Base-by-base conservation (phyloP, 2,329 filamentous ascomycete species). In the Penicillium sp. region DNA sequence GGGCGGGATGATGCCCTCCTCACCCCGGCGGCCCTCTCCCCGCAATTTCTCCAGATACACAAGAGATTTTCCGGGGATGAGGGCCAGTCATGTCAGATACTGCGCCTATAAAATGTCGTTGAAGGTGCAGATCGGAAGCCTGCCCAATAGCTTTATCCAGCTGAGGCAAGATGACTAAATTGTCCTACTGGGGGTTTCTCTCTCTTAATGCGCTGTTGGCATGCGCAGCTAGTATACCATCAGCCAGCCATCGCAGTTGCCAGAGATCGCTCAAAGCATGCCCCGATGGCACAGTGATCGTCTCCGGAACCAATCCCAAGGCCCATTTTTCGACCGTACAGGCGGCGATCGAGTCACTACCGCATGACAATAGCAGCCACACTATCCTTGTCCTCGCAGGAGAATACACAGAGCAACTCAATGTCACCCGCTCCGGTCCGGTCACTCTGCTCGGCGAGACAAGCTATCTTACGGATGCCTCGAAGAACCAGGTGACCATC, bases 321-420 rank as follows among this genome's bases (percentile, higher is more conserved):
- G 67, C 71, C 17, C 30, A 72, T n/a, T 74, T 70, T 67, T 71
- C 69, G 3, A 81, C 75, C 13, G 75, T 85, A 38, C 83, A 85
- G 71, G 78, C 77, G 3, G 83, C 83, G 21, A 77, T 85, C 38
- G 69, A 78, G 11, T 81, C 81, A 48, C 71, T 84, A 4, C 80
- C 81, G 0, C 72, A 80, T 53, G 75, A 84, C 67, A 79, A 77
- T 17, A 75, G 75, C 6, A 70, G 82, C 0, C 78, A 84, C 60
- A 81, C 82, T 19, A 89, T 90, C 66, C 81, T 90, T 13, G 83
- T 90, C 50, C 82, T 84, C 0, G 80, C 86, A 0, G 88, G 88
- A 0, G 82, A 80, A 62, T 90, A 90, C 68, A 84, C 78, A 1
- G 88, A 90, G 69, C 86, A 89, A 73, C 75, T 90, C 63, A 90